Evolutionary conservation across 768 basidiomycete species (phyloP), one percentile per base, ranked within the genome.

Genomic region (Tylopilus cervinicoccineus): DNA sequence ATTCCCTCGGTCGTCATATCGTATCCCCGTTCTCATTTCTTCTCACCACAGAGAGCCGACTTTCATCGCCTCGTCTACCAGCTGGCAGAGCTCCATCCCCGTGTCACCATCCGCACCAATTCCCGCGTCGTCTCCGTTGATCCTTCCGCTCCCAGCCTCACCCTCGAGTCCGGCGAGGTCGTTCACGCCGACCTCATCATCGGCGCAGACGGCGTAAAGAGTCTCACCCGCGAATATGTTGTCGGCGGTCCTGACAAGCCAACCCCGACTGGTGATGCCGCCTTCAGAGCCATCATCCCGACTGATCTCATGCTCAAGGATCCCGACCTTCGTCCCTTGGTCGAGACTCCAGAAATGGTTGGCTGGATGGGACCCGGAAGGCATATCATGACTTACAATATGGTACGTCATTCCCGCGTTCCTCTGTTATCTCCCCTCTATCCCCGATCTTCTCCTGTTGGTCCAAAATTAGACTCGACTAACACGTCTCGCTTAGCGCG

Each of bases 221-320:
- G 80, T 54, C 51, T 64, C 14, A 55, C 80, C 1, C 75, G 76
- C 2, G 61, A 76, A 54, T 66, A 75, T 27, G 71, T 77, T 28
- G 72, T 82, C n/a, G 73, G 79, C 1, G 73, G 72, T 0, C 65
- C 64, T 0, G 70, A 74, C 36, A 70, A 71, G 28, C 70, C 76
- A 0, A 72, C 72, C 0, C 71, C 79, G 5, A 84, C 84, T 0
- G 84, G 82, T 0, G 81, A 86, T 55, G 77, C 79, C 0, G 83
- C 80, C 0, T 85, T 82, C 56, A 74, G 83, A 42, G 77, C 79
- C 5, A 67, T 75, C 24, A 67, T 85, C 29, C 68, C 76, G 3
- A 70, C 79, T 0, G 66, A 58, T 31, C 38, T 67, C 1, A 66
- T 84, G 60, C 47, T 79, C 11, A 56, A 60, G 10, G 79, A 86